Evolutionary conservation across 2,329 filamentous ascomycete species (phyloP).

Genomic region (Colletotrichum sp.): DNA sequence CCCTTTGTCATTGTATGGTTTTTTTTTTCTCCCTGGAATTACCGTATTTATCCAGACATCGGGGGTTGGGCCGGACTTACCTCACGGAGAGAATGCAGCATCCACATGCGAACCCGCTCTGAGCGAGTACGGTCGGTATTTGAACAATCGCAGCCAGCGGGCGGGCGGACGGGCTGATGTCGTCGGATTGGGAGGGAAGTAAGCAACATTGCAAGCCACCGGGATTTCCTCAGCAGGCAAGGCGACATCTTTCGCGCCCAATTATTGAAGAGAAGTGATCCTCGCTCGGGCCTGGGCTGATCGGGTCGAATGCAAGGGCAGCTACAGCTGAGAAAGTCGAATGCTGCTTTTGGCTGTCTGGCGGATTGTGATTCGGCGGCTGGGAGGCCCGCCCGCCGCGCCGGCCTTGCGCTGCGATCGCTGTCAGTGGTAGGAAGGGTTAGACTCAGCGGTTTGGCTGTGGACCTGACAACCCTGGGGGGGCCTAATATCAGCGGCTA

Average conservation of each 20-base stretch:
- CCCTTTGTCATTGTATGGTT: not conserved
- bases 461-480: not conserved
- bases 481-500: not conserved
- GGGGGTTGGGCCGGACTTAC: not conserved
- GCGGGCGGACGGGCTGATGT: not conserved
- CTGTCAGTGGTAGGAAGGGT: not conserved
- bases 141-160: not conserved
- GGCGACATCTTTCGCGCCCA: not conserved
- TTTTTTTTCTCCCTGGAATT: not conserved
- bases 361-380: constrained; percentile 13
- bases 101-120: not conserved
- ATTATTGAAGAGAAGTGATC: not conserved
- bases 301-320: not conserved
- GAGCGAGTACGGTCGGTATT: not conserved
- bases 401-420: not conserved
- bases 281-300: not conserved
- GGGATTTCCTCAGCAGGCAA: not conserved
- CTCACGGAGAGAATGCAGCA: not conserved
- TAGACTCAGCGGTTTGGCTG: not conserved
- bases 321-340: not conserved
- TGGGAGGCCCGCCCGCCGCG: not conserved
- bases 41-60: not conserved
- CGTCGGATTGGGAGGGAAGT: not conserved
- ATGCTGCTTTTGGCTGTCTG: constrained; percentile 21
- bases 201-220: not conserved